Conservation (phyloP, 2,329 filamentous ascomycete species). For the Nigrospora osmanthi region DNA sequence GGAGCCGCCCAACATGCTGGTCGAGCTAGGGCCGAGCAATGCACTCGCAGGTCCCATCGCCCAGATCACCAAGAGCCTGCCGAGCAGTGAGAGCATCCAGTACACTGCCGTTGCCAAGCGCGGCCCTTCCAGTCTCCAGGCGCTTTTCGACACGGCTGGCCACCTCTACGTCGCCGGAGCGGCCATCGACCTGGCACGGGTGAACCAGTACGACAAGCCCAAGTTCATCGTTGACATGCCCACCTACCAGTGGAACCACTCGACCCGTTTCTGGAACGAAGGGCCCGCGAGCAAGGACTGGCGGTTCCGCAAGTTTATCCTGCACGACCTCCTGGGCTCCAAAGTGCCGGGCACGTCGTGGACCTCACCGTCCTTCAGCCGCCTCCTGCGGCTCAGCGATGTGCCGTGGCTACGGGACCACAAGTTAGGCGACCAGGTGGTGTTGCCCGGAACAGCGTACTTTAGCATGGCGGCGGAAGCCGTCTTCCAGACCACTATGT, state of each 20-base stretch:
- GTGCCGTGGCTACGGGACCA: too few species aligned
- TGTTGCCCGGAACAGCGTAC: too few species aligned
- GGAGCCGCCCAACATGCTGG: not conserved
- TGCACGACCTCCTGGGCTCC: not conserved
- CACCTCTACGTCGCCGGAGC: constrained; percentile 4
- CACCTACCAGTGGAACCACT: too few species aligned
- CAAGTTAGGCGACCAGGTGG: too few species aligned
- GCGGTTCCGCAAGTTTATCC: not conserved
- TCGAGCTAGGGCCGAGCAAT: constrained; percentile 8
- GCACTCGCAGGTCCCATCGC: constrained; percentile 4
- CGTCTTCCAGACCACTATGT: too few species aligned
- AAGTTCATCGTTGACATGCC: too few species aligned
- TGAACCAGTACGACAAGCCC: not conserved
- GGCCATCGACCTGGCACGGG: constrained; percentile 1
- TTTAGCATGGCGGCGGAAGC: too few species aligned
- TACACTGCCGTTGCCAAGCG: too few species aligned
- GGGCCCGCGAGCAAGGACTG: too few species aligned
- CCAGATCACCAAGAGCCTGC: constrained; percentile 2
- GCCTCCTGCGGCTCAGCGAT: too few species aligned
- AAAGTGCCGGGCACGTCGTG: not conserved
- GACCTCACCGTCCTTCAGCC: not conserved
- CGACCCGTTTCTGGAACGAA: too few species aligned
- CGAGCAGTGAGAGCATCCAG: not conserved
- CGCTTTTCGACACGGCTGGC: constrained; percentile 3
- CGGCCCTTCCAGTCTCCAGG: not conserved